Evolutionary conservation across 805 yeast genomes (phyloP), one percentile per base, ranked within the genome.

Genomic region (Ascoidea rubescens): DNA sequence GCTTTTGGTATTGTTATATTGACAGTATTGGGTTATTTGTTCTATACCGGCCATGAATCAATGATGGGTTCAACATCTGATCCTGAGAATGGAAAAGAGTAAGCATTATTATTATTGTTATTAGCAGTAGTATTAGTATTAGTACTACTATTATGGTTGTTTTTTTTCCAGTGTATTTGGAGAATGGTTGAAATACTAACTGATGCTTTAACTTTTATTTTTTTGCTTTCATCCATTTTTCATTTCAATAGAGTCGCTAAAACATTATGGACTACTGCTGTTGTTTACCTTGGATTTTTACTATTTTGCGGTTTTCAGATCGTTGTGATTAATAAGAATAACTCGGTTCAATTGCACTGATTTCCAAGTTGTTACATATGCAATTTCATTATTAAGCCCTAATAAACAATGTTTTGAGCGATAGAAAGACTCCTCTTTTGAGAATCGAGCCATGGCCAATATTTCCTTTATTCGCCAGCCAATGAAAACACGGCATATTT

Each of bases 291-390:
- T 53, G 74, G 72, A 37, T 88, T 89, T 74, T 84, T 93, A 61
- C 70, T 83, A 37, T 91, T 90, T 69, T 91, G 98, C 67, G 98
- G 97, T 4, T 80, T 80, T 59, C 98, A 91, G 67, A 78, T 88
- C 21, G 68, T 75, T 57, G 60, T 82, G 59, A 72, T 81, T 62
- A 77, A 73, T 59, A 81, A 82, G 64, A 82, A 82, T 62, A 74
- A 76, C 51, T 72, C 88, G 57, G 84, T 88, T 57, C 82, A 77
- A 51, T 62, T 82, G 14, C 43, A 37, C 14, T 37, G 14, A 37
- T 21, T 21, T 21, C 3, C 28, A 21, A 21, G 28, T 21, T 21
- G 28, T 21, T 21, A 21, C 28, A 21, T 21, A 21, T 3, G 3
- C 28, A 21, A 21, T 21, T 21, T 21, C 28, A 21, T 21, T 21